Conservation (phyloP, 176 grass and related monocot species). For the Hordeum marinum region DNA sequence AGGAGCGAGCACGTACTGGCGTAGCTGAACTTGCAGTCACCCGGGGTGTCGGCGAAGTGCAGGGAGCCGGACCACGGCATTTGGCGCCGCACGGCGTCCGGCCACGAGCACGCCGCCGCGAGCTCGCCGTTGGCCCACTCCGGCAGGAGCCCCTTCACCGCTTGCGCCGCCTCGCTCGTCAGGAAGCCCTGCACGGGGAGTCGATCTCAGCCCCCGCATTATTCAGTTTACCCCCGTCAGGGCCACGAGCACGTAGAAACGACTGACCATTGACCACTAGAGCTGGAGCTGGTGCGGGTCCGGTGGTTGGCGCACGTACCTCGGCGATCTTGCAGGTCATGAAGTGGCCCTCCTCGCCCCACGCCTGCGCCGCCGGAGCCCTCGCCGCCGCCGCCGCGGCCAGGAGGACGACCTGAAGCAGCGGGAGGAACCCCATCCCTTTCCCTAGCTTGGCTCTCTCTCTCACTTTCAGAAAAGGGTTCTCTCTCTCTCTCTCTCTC, state of each 20-base stretch:
- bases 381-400: background rate
- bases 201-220: background rate
- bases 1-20: slow-evolving; percentile 21
- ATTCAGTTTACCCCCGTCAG: background rate
- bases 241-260: too few species aligned
- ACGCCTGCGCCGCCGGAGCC: slow-evolving; percentile 24
- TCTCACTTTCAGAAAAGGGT: too few species aligned
- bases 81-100: slow-evolving; percentile 40
- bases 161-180: slow-evolving; percentile 31
- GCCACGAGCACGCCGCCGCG: slow-evolving; percentile 52
- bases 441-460: background rate
- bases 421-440: background rate
- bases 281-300: too few species aligned
- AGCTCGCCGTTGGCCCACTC: slow-evolving; percentile 44
- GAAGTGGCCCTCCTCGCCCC: slow-evolving; percentile 67
- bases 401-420: slow-evolving; percentile 1
- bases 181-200: slow-evolving; percentile 31
- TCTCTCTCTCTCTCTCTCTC: too few species aligned
- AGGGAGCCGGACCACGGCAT: slow-evolving; percentile 51
- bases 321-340: slow-evolving; percentile 77
- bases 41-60: slow-evolving; percentile 51
- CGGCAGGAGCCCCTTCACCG: slow-evolving; percentile 49
- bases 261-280: background rate
- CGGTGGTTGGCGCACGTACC: background rate
- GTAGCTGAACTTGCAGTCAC: slow-evolving; percentile 59